Percentiles rank a stretch among this genome's conserved stretches.
Evolutionary conservation across 2,329 filamentous ascomycete genomes (phyloP).

Genomic region (Phialophora tarda): DNA sequence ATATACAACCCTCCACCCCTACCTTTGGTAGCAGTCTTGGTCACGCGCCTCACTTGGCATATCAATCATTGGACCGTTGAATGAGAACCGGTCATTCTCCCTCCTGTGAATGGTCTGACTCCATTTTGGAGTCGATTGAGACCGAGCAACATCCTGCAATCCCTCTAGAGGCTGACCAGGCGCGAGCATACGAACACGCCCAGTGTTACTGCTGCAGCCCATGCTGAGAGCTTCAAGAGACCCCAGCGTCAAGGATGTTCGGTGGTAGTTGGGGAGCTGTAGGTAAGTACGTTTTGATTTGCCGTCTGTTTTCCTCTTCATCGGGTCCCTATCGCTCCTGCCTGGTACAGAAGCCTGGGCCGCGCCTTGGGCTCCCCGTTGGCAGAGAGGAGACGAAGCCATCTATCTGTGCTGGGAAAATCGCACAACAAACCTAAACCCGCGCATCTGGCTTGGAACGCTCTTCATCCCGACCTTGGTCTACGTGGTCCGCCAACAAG

Average conservation of each 20-base stretch:
- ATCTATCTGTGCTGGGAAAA: neutral
- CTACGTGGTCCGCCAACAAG: neutral
- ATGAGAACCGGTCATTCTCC: neutral
- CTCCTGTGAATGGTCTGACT: neutral
- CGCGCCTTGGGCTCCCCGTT: neutral
- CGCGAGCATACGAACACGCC: neutral
- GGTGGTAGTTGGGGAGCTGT: conserved; percentile 10
- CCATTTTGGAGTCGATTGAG: neutral
- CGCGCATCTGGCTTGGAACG: neutral
- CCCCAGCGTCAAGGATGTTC: conserved; percentile 2
- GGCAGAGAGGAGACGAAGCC: neutral
- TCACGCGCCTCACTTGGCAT: neutral
- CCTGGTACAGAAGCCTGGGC: neutral
- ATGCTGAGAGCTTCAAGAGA: neutral
- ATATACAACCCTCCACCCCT: neutral
- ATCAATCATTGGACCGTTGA: neutral
- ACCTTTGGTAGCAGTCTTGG: neutral
- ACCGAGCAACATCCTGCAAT: neutral
- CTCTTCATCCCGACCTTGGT: neutral
- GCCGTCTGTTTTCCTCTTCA: neutral
- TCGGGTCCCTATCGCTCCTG: neutral
- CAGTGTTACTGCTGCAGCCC: neutral
- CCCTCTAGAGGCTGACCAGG: neutral
- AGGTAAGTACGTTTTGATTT: neutral
- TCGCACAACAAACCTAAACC: neutral